Evolutionary conservation across 1,284 basidiomycete species (phyloP).

Genomic region (Ganoderma meredithae): DNA sequence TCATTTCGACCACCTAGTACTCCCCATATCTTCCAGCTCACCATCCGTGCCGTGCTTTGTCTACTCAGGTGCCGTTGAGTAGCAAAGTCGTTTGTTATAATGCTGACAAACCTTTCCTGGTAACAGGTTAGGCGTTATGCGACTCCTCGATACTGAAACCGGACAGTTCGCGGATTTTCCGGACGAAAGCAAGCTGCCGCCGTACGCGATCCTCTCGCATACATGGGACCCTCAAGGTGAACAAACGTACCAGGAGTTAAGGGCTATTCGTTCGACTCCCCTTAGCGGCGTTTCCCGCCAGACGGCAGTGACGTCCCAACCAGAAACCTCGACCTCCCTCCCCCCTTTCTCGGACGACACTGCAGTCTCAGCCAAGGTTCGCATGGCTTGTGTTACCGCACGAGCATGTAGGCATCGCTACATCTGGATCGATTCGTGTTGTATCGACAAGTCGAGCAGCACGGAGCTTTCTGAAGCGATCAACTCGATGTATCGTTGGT

Average conservation of each 20-base stretch:
- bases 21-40: not conserved
- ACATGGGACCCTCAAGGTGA: constrained; percentile 6
- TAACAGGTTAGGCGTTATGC: not conserved
- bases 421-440: constrained; percentile 15
- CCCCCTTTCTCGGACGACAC: not conserved
- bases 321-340: not conserved
- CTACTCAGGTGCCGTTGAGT: not conserved
- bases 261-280: not conserved
- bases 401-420: not conserved
- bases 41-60: not conserved
- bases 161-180: not conserved
- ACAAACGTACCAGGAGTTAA: constrained; percentile 1
- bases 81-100: not conserved
- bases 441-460: constrained; percentile 12
- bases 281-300: not conserved
- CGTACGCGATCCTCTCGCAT: constrained; percentile 9
- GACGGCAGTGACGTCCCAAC: not conserved
- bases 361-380: constrained; percentile 3
- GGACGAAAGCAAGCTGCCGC: not conserved
- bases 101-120: not conserved
- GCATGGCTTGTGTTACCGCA: constrained; percentile 3
- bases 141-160: not conserved
- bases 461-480: constrained; percentile 13
- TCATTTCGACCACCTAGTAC: not conserved
- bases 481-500: constrained; percentile 14